Percentiles rank a stretch among this genome's conserved stretches.
Conservation (phyloP, 1,284 basidiomycete genomes). For the Mrakiaceae sp. region DNA sequence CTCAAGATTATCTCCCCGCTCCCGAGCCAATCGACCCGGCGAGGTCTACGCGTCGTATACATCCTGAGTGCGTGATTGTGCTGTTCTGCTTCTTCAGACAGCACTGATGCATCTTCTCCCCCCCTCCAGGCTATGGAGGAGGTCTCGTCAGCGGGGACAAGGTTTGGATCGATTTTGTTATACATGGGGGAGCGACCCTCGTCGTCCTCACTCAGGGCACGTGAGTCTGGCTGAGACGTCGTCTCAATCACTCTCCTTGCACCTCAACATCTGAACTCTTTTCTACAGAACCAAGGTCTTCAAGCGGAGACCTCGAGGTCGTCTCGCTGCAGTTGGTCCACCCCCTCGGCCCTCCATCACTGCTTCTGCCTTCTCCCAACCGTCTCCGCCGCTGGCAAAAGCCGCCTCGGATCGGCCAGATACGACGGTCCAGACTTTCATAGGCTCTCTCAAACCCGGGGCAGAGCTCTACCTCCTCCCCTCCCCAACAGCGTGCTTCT, state of each 20-base stretch:
- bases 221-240: slow-evolving; percentile 1
- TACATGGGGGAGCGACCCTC: slow-evolving; percentile 48
- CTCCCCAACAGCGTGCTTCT: slow-evolving; percentile 84
- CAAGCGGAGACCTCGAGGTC: slow-evolving; percentile 51
- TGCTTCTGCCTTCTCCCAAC: slow-evolving; percentile 12
- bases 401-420: background rate
- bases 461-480: slow-evolving; percentile 69
- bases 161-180: slow-evolving; percentile 51
- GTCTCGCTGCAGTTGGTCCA: slow-evolving; percentile 20
- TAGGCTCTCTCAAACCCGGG: slow-evolving; percentile 43
- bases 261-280: background rate
- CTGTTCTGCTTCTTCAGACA: slow-evolving; percentile 21
- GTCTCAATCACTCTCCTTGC: slow-evolving; percentile 7
- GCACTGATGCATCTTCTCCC: no score
- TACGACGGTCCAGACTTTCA: slow-evolving; percentile 43
- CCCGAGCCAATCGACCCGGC: slow-evolving; percentile 31
- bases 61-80: slow-evolving; percentile 41
- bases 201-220: slow-evolving; percentile 70
- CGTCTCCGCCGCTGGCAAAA: slow-evolving; percentile 19
- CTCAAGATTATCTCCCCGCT: slow-evolving; percentile 74
- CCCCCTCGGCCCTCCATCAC: slow-evolving; percentile 22
- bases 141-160: slow-evolving; percentile 83
- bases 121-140: slow-evolving; percentile 56
- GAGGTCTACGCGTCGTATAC: slow-evolving; percentile 56
- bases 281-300: slow-evolving; percentile 93